Evolutionary conservation across 192 early-diverging fungal species (phyloP).

Genomic region (Coemansia sp.): DNA sequence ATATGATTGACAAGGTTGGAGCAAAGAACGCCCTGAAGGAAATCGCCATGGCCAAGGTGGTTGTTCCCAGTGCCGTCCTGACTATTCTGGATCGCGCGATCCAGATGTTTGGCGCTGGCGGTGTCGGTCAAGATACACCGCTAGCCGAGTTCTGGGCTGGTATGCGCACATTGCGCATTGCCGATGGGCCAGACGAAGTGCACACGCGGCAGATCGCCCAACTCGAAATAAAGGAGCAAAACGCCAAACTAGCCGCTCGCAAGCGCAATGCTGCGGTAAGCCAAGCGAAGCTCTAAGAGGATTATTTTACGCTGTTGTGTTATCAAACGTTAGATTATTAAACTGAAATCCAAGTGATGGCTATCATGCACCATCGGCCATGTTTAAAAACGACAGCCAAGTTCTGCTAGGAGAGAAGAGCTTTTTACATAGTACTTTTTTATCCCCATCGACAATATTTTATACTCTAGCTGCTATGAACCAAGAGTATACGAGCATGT

Average conservation of each 20-base stretch:
- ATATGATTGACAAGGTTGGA: conserved; percentile 83
- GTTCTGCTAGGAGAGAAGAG: not conserved
- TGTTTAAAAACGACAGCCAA: not conserved
- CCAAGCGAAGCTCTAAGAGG: conserved; percentile 14
- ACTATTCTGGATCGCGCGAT: conserved; percentile 87
- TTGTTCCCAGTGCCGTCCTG: conserved; percentile 77
- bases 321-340: not conserved
- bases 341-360: not conserved
- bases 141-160: conserved; percentile 80
- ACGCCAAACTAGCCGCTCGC: conserved; percentile 24
- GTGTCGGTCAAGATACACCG: conserved; percentile 82
- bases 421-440: not conserved
- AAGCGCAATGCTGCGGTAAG: conserved; percentile 3
- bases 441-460: not conserved
- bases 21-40: conserved; percentile 89
- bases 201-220: conserved; percentile 83
- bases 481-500: not conserved
- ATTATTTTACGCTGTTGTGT: not conserved
- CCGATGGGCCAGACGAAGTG: conserved; percentile 94
- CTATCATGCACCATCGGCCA: not conserved
- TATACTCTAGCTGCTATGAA: not conserved
- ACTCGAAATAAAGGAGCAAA: conserved; percentile 63
- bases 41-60: conserved; percentile 97
- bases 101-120: conserved; percentile 91
- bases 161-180: conserved; percentile 82